phyloP scores from a whole-genome alignment of 306 rosid species.

The Castanospermum australe region DNA sequence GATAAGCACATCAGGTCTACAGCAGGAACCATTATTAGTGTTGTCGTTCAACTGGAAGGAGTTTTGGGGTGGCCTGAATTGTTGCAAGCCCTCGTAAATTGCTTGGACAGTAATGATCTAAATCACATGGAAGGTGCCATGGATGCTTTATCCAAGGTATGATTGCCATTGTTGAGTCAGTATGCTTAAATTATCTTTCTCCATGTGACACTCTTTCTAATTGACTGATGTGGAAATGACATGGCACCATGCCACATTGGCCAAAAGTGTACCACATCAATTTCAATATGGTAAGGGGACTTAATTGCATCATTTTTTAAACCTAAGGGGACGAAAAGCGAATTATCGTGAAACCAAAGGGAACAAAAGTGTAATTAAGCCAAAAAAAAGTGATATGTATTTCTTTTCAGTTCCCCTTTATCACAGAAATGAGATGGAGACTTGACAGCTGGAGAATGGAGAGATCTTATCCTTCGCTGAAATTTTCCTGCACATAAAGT shows the following conservation, averaged over 20 bases:
- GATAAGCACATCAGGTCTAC: conserved; percentile 94
- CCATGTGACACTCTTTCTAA: not conserved
- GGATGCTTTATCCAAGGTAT: conserved; percentile 98
- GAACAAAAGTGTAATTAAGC: not conserved
- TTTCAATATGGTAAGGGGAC: not conserved
- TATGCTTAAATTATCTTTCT: conserved; percentile 7
- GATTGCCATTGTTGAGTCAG: not conserved
- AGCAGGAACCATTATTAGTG: conserved; percentile 83
- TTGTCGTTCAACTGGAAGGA: conserved; percentile 82
- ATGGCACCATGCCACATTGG: not conserved
- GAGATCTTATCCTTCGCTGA: not conserved
- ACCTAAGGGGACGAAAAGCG: not conserved
- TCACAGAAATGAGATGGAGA: conserved; percentile 5
- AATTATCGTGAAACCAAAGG: not conserved
- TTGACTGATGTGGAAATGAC: not conserved
- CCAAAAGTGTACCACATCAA: not conserved
- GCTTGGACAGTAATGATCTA: conserved; percentile 84
- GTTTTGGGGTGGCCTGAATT: conserved; percentile 90
- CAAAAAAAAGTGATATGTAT: not conserved
- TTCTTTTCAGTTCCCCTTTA: not conserved
- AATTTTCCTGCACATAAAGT: not conserved
- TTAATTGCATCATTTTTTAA: not conserved
- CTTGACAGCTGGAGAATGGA: not conserved
- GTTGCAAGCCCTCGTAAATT: conserved; percentile 88
- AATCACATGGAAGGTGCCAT: conserved; percentile 99